A percentile compares a stretch with the other conserved stretches of the same genome.
Conservation (phyloP, 2,329 filamentous ascomycete species). For the Arthrobotrys conoides region DNA sequence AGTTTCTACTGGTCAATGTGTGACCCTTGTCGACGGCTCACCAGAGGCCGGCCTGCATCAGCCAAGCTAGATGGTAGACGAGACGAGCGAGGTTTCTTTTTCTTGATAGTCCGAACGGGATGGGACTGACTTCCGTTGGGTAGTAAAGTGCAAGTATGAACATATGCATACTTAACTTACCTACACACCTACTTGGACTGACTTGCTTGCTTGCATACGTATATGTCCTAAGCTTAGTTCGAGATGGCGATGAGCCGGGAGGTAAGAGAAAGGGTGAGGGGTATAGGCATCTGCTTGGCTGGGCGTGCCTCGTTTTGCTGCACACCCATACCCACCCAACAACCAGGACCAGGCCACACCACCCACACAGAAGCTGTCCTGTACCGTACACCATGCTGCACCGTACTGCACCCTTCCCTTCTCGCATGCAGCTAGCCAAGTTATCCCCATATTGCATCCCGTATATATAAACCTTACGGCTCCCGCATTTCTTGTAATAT, state of each 20-base stretch:
- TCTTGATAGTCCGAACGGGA: not conserved
- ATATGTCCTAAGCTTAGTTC: not conserved
- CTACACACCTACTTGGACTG: too few species aligned
- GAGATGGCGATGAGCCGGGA: not conserved
- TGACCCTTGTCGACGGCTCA: too few species aligned
- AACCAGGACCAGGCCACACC: not conserved
- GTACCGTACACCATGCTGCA: slow-evolving; percentile 1
- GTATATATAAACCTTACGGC: slow-evolving; percentile 13
- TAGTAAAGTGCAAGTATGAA: not conserved
- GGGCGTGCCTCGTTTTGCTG: slow-evolving; percentile 16
- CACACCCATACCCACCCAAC: too few species aligned
- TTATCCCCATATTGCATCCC: not conserved
- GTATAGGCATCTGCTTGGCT: slow-evolving; percentile 34
- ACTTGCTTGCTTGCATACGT: not conserved
- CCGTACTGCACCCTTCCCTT: not conserved
- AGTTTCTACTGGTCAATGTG: too few species aligned
- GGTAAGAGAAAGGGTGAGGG: not conserved
- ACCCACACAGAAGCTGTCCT: too few species aligned
- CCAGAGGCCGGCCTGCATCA: too few species aligned
- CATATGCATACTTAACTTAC: too few species aligned
- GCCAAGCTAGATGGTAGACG: too few species aligned
- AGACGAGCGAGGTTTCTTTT: too few species aligned
- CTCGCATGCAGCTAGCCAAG: slow-evolving; percentile 21
- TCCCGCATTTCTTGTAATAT: not conserved
- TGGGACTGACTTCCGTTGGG: slow-evolving; percentile 38